These are phyloP conservation scores for Hyaloperonospora arabidopsidis DNA, from an alignment of 352 stramenopile genomes.

Conservation along the genomic window DNA sequence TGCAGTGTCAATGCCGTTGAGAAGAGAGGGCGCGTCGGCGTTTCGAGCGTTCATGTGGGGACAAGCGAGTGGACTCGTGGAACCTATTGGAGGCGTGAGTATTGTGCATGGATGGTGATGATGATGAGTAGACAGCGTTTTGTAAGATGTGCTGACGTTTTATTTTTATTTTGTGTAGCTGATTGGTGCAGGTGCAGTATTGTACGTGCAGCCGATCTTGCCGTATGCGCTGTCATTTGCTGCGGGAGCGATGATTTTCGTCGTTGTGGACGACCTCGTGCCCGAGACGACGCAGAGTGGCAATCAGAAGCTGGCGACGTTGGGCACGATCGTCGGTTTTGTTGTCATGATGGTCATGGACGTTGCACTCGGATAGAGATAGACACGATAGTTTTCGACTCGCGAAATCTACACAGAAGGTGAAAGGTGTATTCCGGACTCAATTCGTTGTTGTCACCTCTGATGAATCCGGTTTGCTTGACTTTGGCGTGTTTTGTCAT, in stretches of 20 bases:
- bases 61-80: slow-evolving; percentile 84
- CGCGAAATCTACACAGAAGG: not conserved
- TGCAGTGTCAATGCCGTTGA: slow-evolving; percentile 83
- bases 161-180: slow-evolving; percentile 31
- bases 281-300: slow-evolving; percentile 83
- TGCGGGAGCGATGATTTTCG: slow-evolving; percentile 88
- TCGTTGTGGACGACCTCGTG: slow-evolving; percentile 88
- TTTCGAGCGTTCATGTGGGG: slow-evolving; percentile 86
- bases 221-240: slow-evolving; percentile 88
- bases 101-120: not conserved
- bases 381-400: no score
- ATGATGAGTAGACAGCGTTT: not conserved
- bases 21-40: slow-evolving; percentile 73
- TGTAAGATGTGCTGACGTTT: slow-evolving; percentile 9
- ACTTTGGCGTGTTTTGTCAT: no score
- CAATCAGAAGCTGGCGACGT: slow-evolving; percentile 83
- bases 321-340: slow-evolving; percentile 83
- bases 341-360: slow-evolving; percentile 89
- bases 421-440: no score
- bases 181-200: slow-evolving; percentile 71
- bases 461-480: no score
- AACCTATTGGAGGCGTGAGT: slow-evolving; percentile 78
- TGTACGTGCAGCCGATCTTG: slow-evolving; percentile 83
- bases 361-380: no score
- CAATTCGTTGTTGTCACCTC: no score